Evolutionary conservation across 164 flowering plant species (phyloP), one percentile per base, ranked within the genome.

Genomic region (Macadamia tetraphylla): DNA sequence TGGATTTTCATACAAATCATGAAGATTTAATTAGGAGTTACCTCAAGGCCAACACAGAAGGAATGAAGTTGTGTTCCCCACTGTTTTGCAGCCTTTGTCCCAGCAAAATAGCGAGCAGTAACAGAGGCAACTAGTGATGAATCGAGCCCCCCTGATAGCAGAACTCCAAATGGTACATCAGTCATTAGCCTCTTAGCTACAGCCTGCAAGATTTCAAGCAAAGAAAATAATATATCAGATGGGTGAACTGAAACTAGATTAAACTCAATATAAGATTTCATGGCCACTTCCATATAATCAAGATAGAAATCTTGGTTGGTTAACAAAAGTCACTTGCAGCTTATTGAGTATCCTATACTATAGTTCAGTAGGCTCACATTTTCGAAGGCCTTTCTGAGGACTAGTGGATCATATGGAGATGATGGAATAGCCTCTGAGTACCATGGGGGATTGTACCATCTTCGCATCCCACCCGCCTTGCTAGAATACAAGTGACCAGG

Each of bases 1-100:
- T 29, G 29, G 10, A 23, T 23, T 23, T 23, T 23, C 23, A 23
- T 60, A 3, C 13, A 31, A 18, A 60, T 9, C 1, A 65, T 46
- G 43, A 42, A 64, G 29, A 15, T 14, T 14, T 35, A 2, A 11
- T 62, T 18, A n/a, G 3, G 14, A 70, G 63, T 15, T 23, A 83
- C 98, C 93, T 94, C 91, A 12, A 94, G 85, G 66, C 97, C 98
- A 63, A 94, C 91, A 78, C 98, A 94, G 81, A 92, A 94, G 43
- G 97, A 88, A 74, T 90, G 98, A 58, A 92, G 95, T 48, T 92
- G 94, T 18, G 93, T 51, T 67, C 96, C 98, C 96, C 97, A 94
- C 44, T 82, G 87, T 81, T 81, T 86, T 61, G 96, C 94, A 63
- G 94, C 95, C 74, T 88, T 88, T 1, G 96, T 87, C n/a, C 87